Evolutionary conservation across 164 flowering plant species (phyloP).

Genomic region (Santalum album): DNA sequence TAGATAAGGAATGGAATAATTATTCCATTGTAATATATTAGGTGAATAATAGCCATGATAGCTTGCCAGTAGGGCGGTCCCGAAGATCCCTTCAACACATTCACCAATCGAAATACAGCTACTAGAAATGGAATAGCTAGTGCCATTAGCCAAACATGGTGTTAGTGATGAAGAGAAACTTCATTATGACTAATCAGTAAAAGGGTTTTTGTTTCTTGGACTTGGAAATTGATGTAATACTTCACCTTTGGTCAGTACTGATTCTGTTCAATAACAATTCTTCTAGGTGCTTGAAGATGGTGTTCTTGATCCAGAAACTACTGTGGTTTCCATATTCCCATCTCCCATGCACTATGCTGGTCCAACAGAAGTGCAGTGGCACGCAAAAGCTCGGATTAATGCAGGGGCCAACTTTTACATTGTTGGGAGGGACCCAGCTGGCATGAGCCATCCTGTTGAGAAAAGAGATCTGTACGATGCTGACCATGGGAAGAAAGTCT

Average conservation of each 20-base stretch:
- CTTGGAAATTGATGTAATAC: no score
- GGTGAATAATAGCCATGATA: no score
- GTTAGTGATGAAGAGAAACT: no score
- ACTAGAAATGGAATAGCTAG: no score
- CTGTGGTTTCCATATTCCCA: conserved; percentile 89
- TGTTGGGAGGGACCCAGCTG: conserved; percentile 98
- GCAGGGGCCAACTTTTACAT: conserved; percentile 99
- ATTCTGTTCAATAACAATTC: conserved; percentile 3
- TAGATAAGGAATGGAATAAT: no score
- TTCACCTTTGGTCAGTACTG: background rate
- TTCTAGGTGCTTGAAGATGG: conserved; percentile 96
- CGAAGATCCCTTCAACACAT: no score
- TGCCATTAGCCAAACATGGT: no score
- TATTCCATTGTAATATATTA: no score
- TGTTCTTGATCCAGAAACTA: conserved; percentile 92
- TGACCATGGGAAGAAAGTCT: conserved; percentile 91
- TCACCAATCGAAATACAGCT: no score
- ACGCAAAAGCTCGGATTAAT: conserved; percentile 94
- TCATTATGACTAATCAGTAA: no score
- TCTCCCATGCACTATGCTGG: conserved; percentile 99
- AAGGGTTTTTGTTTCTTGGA: no score
- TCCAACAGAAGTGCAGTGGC: conserved; percentile 99
- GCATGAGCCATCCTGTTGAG: conserved; percentile 92
- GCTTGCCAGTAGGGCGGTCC: no score
- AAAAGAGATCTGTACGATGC: conserved; percentile 91